Base-by-base conservation (phyloP, 2,329 filamentous ascomycete species). In the Sporothrix sp. region DNA sequence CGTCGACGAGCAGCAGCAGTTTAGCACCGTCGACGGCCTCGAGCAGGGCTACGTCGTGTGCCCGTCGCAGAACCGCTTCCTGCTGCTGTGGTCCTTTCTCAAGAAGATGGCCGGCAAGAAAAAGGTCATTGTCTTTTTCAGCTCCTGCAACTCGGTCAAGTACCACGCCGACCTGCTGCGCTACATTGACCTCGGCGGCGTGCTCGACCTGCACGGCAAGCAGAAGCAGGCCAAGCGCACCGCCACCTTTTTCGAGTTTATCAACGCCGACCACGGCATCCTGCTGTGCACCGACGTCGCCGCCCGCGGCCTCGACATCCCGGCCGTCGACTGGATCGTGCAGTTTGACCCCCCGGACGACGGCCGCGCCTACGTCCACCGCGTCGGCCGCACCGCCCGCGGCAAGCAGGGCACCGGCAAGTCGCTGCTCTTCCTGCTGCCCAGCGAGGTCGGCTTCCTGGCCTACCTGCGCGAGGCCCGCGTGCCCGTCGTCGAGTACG, bases 81-180 rank as follows among this genome's bases (percentile, higher is more conserved):
- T 95, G 32, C 75, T 98, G 20, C 79, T 98, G 21, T 97, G 95
- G 71, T 91, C 87, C 0, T 96, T 98, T 72, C 73, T 98, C 43
- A 93, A 94, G 71, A 82, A 85, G 59, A 88, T 95, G 69, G 74
- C 85, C 50, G 91, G 90, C 75, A 96, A 95, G 70, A 96, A 96
- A 68, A 97, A 97, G 77, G 85, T 95, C 56, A 95, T 97, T 64
- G 90, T 97, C 54, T 97, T 97, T 74, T 89, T 96, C 70, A 88
- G 83, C 59, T 89, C 83, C 62, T 95, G 89, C 66, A 88, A 88
- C 62, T 94, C 85, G 58, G 91, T 97, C 61, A 95, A 95, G 66
- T 98, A 97, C 70, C 89, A 95, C 68, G 82, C 87, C 23, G 90
- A 97, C 66, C 79, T 98, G 25, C 81, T 98, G 58, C 97, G 97